phyloP scores from a whole-genome alignment of 225 moss, liverwort and hornwort species.

The Bryoerythrophyllum caledonicum region DNA sequence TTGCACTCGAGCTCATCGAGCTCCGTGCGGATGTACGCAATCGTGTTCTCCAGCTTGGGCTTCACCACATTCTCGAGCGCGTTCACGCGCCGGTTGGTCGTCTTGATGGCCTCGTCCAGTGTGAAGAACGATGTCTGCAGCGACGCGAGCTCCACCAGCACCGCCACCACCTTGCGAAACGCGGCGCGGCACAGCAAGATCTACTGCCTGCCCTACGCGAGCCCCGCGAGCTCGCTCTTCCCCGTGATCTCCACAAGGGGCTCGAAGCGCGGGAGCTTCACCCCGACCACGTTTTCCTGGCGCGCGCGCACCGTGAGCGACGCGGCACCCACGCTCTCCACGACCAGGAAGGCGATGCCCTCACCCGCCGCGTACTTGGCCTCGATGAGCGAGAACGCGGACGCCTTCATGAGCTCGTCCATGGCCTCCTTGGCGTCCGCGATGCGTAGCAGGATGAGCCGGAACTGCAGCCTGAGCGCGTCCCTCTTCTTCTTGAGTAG shows the following conservation, averaged over 20 bases:
- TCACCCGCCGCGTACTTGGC: conserved; percentile 73
- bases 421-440: conserved; percentile 66
- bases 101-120: conserved; percentile 72
- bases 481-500: conserved; percentile 79
- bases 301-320: conserved; percentile 58
- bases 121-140: conserved; percentile 73
- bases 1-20: conserved; percentile 76
- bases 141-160: conserved; percentile 66
- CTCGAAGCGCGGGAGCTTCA: conserved; percentile 57
- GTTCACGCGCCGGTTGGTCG: conserved; percentile 67
- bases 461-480: conserved; percentile 70
- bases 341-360: conserved; percentile 59
- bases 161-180: conserved; percentile 59
- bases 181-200: conserved; percentile 58
- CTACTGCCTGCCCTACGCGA: conserved; percentile 67
- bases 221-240: conserved; percentile 57
- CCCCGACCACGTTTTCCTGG: conserved; percentile 55
- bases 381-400: conserved; percentile 64
- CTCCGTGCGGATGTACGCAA: conserved; percentile 64
- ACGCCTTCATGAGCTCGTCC: conserved; percentile 64
- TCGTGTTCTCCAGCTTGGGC: conserved; percentile 72
- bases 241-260: conserved; percentile 48
- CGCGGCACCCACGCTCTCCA: conserved; percentile 70
- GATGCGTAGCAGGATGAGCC: conserved; percentile 64
- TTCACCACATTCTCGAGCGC: conserved; percentile 74